Evolutionary conservation across 345 rosid species (phyloP).

Genomic region (Hibiscus syriacus): DNA sequence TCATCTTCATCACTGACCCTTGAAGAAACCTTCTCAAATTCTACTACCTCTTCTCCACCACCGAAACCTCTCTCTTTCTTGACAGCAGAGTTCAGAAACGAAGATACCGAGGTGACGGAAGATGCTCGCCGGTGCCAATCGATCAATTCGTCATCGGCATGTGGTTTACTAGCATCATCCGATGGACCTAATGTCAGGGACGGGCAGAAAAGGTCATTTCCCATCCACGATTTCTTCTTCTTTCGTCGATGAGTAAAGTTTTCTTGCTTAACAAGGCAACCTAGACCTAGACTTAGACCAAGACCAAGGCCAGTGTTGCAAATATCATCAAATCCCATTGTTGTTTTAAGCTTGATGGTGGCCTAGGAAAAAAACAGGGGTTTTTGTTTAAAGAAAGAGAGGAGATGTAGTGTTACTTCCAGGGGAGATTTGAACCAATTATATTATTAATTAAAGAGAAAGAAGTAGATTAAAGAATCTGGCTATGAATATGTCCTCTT

Average conservation of each 20-base stretch:
- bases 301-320: conserved; percentile 29
- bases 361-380: background rate
- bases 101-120: conserved; percentile 22
- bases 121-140: conserved; percentile 20
- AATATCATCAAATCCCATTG: conserved; percentile 25
- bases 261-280: conserved; percentile 15
- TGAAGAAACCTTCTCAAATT: conserved; percentile 26
- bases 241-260: background rate
- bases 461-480: conserved; percentile 11
- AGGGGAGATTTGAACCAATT: conserved; percentile 6
- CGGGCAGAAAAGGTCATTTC: conserved; percentile 29
- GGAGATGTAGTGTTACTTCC: background rate
- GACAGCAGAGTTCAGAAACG: conserved; percentile 26
- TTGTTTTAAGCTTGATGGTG: background rate
- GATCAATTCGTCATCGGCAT: background rate
- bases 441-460: conserved; percentile 16
- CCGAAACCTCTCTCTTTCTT: conserved; percentile 26
- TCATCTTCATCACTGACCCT: conserved; percentile 37
- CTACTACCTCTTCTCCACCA: conserved; percentile 16
- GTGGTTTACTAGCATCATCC: conserved; percentile 10
- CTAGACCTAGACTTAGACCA: conserved; percentile 23
- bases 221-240: conserved; percentile 17
- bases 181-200: conserved; percentile 36
- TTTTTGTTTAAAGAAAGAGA: background rate
- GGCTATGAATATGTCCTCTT: conserved; percentile 5